These are phyloP conservation scores for Rhinocladiella mackenziei DNA, from an alignment of 2,329 filamentous ascomycete genomes.

Conservation along the genomic window DNA sequence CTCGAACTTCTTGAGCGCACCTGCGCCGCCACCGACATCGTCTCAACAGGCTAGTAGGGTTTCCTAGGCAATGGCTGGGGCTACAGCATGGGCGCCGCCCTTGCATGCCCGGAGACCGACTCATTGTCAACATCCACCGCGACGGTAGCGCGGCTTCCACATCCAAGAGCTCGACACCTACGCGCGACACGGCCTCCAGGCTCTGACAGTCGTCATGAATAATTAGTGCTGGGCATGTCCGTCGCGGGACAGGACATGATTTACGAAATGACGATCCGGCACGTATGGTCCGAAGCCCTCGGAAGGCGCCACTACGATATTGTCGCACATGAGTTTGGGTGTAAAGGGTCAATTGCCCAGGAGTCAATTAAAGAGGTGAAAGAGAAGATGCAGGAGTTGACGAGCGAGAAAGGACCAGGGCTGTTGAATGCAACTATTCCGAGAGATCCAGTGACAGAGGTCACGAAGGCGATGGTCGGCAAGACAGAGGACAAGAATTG, in stretches of 20 bases:
- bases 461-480: slow-evolving; percentile 39
- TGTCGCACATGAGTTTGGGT: slow-evolving; percentile 42
- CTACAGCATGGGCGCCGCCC: slow-evolving; percentile 42
- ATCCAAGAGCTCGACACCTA: slow-evolving; percentile 47
- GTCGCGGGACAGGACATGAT: slow-evolving; percentile 44
- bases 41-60: slow-evolving; percentile 39
- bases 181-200: slow-evolving; percentile 38
- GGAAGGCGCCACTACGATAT: slow-evolving; percentile 39
- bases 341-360: slow-evolving; percentile 30
- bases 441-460: slow-evolving; percentile 32
- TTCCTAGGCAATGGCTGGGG: slow-evolving; percentile 48
- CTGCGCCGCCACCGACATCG: slow-evolving; percentile 20
- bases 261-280: slow-evolving; percentile 35
- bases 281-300: slow-evolving; percentile 33
- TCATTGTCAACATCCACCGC: slow-evolving; percentile 45
- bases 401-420: slow-evolving; percentile 31
- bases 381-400: slow-evolving; percentile 34
- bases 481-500: slow-evolving; percentile 41
- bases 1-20: slow-evolving; percentile 32
- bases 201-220: slow-evolving; percentile 45
- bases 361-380: slow-evolving; percentile 32
- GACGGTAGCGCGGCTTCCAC: slow-evolving; percentile 47
- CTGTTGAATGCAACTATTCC: slow-evolving; percentile 44
- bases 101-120: slow-evolving; percentile 39
- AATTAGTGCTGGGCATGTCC: slow-evolving; percentile 47